phyloP scores from a whole-genome alignment of 2,329 filamentous ascomycete genomes.

The Exserohilum rostratum region DNA sequence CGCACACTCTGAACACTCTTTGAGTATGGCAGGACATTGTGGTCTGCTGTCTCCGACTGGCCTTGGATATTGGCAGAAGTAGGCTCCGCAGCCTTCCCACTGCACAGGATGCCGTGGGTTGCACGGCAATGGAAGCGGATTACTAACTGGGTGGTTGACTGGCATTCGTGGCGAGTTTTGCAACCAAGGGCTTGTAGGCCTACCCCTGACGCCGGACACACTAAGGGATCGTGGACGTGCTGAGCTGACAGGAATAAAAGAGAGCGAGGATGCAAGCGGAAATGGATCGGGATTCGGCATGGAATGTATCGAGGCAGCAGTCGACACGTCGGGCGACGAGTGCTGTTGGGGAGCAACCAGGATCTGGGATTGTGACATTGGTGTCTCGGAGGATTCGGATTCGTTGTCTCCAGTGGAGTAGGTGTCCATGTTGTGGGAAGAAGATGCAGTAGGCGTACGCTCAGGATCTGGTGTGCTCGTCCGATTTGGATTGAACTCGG shows the following conservation, averaged over 20 bases:
- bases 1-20: constrained; percentile 48
- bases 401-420: constrained; percentile 33
- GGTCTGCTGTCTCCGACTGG: constrained; percentile 48
- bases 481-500: constrained; percentile 44
- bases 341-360: constrained; percentile 31
- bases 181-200: constrained; percentile 36
- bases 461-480: constrained; percentile 30
- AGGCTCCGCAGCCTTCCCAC: constrained; percentile 52
- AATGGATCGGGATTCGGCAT: constrained; percentile 34
- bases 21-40: constrained; percentile 45
- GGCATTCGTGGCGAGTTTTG: constrained; percentile 31
- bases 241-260: constrained; percentile 41
- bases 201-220: constrained; percentile 45
- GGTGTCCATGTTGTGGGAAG: constrained; percentile 29
- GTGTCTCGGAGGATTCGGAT: constrained; percentile 34
- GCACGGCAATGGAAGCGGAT: constrained; percentile 47
- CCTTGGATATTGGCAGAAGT: constrained; percentile 49
- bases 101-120: constrained; percentile 51
- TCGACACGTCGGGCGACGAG: constrained; percentile 38
- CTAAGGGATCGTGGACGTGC: constrained; percentile 48
- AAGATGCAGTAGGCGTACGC: constrained; percentile 32
- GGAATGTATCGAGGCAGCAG: constrained; percentile 35
- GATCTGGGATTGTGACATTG: constrained; percentile 47
- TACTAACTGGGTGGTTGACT: constrained; percentile 36
- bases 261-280: constrained; percentile 26